phyloP scores from a whole-genome alignment of 768 basidiomycete species.

The Favolaschia claudopus region DNA sequence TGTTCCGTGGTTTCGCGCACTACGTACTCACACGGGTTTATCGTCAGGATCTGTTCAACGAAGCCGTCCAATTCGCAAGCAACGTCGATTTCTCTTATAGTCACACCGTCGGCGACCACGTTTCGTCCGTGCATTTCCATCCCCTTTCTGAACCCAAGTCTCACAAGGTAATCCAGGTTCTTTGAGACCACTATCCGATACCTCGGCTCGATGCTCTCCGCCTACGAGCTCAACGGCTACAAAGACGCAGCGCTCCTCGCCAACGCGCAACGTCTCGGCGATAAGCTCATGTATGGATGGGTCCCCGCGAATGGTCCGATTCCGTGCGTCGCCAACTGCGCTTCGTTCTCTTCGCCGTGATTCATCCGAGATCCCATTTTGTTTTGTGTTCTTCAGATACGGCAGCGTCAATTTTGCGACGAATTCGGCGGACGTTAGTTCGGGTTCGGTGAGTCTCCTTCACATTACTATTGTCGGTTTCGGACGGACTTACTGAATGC shows the following conservation, averaged over 20 bases:
- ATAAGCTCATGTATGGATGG: constrained; percentile 18
- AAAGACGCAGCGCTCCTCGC: constrained; percentile 13
- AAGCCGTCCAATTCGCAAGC: constrained; percentile 18
- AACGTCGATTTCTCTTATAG: constrained; percentile 15
- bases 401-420: constrained; percentile 10
- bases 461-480: background rate
- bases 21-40: background rate
- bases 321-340: background rate
- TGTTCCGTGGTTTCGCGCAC: background rate
- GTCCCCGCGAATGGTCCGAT: constrained; percentile 15
- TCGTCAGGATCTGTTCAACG: constrained; percentile 15
- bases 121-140: constrained; percentile 2
- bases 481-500: background rate
- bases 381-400: constrained; percentile 2
- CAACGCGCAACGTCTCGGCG: constrained; percentile 13
- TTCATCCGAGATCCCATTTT: background rate
- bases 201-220: constrained; percentile 70
- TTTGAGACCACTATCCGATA: constrained; percentile 77
- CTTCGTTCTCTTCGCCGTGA: background rate
- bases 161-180: constrained; percentile 34
- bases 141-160: background rate
- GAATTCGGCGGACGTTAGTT: constrained; percentile 3
- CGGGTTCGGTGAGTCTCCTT: constrained; percentile 1
- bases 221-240: constrained; percentile 57
- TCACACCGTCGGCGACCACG: constrained; percentile 15